Percentiles rank a stretch among this genome's conserved stretches.
Conservation (phyloP, 768 basidiomycete species). For the Boletus reticulatus region DNA sequence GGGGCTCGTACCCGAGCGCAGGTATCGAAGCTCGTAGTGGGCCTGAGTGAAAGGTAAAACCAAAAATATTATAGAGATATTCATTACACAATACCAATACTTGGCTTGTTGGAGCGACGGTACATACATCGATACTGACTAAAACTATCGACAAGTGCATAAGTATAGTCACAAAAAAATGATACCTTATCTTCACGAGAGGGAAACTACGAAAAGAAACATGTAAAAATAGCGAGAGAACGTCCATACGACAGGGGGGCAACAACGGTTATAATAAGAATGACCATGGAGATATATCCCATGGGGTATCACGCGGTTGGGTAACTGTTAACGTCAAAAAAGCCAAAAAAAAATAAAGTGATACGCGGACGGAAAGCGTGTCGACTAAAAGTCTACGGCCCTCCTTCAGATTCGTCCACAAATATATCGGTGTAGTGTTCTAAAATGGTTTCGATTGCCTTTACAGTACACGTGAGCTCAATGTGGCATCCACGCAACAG, state of each 20-base stretch:
- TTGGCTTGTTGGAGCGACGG: neutral
- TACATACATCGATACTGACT: constrained; percentile 21
- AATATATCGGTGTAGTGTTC: constrained; percentile 96
- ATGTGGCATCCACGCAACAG: neutral
- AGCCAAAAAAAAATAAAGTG: neutral
- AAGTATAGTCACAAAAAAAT: constrained; percentile 7
- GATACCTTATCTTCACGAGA: neutral
- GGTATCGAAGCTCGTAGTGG: too few relatives aligned
- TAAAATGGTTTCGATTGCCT: constrained; percentile 96
- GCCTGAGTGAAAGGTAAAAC: too few relatives aligned
- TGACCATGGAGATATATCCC: constrained; percentile 6
- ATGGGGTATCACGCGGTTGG: constrained; percentile 27
- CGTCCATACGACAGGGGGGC: constrained; percentile 1
- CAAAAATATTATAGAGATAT: too few relatives aligned
- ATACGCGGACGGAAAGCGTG: neutral
- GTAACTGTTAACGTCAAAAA: constrained; percentile 21
- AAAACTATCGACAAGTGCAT: constrained; percentile 12
- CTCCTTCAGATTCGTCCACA: constrained; percentile 76
- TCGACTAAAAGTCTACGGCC: constrained; percentile 12
- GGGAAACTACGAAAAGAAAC: neutral
- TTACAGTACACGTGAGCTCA: constrained; percentile 8
- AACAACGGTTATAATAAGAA: constrained; percentile 9
- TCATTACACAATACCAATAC: too few relatives aligned
- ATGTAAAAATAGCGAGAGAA: neutral
- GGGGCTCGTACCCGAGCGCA: too few relatives aligned